phyloP scores from a whole-genome alignment of 2,329 filamentous ascomycete species.

The Rutstroemia sp. region DNA sequence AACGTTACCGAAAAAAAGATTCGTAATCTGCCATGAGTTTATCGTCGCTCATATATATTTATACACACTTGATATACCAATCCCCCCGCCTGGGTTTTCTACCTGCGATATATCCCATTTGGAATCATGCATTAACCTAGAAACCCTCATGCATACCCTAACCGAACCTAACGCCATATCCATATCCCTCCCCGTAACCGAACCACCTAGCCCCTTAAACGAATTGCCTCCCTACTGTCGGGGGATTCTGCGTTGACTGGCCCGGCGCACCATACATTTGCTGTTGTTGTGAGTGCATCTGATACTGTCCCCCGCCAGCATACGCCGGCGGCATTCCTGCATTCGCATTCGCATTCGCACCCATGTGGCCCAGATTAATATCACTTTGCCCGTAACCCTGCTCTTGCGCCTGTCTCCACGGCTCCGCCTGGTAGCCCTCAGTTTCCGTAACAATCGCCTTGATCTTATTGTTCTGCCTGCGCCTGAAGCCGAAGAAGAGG shows the following conservation, averaged over 20 bases:
- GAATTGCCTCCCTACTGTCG: not conserved
- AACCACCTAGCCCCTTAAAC: not conserved
- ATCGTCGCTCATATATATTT: too few species aligned
- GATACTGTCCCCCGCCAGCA: not conserved
- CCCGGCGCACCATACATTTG: not conserved
- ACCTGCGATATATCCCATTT: too few species aligned
- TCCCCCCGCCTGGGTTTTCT: too few species aligned
- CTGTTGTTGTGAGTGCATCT: not conserved
- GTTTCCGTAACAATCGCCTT: not conserved
- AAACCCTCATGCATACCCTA: not conserved
- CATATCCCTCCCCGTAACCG: too few species aligned
- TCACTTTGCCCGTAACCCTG: not conserved
- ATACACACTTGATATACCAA: too few species aligned
- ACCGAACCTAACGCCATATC: not conserved
- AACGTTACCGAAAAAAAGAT: too few species aligned
- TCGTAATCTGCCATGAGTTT: too few species aligned
- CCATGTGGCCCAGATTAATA: constrained; percentile 4
- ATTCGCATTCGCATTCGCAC: not conserved
- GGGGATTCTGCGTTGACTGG: not conserved
- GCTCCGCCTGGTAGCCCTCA: constrained; percentile 6
- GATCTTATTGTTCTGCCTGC: not conserved
- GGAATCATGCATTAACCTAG: too few species aligned
- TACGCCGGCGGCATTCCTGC: not conserved
- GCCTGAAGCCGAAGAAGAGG: constrained; percentile 13
- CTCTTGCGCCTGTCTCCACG: constrained; percentile 3